Percentiles rank a stretch among this genome's conserved stretches.
Evolutionary conservation across 352 stramenopile species (phyloP).

Genomic region (Aphanomyces stellatus): DNA sequence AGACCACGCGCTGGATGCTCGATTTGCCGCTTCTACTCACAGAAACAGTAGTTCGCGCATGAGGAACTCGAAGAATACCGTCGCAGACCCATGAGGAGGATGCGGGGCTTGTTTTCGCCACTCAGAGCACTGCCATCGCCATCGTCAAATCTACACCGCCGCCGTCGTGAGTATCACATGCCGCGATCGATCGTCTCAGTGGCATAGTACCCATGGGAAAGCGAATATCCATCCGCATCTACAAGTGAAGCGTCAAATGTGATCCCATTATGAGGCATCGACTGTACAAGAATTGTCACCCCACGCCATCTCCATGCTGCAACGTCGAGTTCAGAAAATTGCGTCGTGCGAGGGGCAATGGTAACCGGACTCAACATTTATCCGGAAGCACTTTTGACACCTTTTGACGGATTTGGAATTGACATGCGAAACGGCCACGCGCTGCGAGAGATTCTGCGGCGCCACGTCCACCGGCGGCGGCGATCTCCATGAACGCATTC

Average conservation of each 20-base stretch:
- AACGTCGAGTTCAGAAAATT: background rate
- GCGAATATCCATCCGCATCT: constrained; percentile 32
- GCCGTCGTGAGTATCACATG: too few relatives aligned
- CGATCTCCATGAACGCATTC: too few relatives aligned
- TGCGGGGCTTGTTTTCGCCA: constrained; percentile 88
- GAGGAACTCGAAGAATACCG: constrained; percentile 28
- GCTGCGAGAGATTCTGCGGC: too few relatives aligned
- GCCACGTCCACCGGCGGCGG: too few relatives aligned
- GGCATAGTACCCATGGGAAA: constrained; percentile 28
- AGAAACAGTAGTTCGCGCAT: background rate
- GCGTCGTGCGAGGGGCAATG: background rate
- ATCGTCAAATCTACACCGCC: constrained; percentile 27
- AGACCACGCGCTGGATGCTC: constrained; percentile 94
- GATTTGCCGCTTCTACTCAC: constrained; percentile 70
- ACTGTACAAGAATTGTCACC: constrained; percentile 73
- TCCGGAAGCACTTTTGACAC: background rate
- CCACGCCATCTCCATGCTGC: constrained; percentile 52
- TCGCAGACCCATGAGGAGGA: constrained; percentile 96
- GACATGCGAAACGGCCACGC: too few relatives aligned
- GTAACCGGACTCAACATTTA: background rate
- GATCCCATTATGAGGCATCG: background rate
- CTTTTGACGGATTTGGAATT: too few relatives aligned
- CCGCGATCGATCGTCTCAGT: background rate
- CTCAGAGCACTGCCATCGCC: constrained; percentile 63
- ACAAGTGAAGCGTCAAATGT: background rate